A percentile compares a stretch with the other conserved stretches of the same genome.
phyloP scores from a whole-genome alignment of 805 yeast species.

The Blastobotrys mokoenaii region DNA sequence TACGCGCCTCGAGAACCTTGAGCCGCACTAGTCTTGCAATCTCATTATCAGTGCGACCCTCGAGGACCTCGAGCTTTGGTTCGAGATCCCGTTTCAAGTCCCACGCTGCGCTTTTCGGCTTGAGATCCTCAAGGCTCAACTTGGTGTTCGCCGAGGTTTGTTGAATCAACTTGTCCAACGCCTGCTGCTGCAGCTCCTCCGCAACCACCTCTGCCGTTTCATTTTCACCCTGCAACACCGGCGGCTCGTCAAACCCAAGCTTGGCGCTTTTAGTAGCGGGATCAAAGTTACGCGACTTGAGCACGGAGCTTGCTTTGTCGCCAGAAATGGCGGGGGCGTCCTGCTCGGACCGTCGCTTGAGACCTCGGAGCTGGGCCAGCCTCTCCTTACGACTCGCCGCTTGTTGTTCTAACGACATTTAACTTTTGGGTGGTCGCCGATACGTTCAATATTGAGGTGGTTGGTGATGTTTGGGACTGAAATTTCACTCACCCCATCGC shows the following conservation, averaged over 20 bases:
- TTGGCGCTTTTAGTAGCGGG: constrained; percentile 20
- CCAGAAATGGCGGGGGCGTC: not conserved
- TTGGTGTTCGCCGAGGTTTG: constrained; percentile 10
- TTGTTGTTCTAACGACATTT: constrained; percentile 21
- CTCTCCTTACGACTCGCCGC: constrained; percentile 25
- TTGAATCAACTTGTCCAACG: constrained; percentile 19
- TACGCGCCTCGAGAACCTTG: too few species aligned
- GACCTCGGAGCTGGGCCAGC: constrained; percentile 24
- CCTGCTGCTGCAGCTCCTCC: constrained; percentile 23
- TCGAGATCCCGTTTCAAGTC: constrained; percentile 35
- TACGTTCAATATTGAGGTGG: not conserved
- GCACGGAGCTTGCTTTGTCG: not conserved
- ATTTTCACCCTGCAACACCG: constrained; percentile 19
- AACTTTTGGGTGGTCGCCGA: not conserved
- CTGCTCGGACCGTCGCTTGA: constrained; percentile 18
- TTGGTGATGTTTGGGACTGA: too few species aligned
- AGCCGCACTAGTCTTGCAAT: constrained; percentile 32
- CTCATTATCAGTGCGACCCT: constrained; percentile 36
- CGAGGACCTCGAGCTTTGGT: constrained; percentile 32
- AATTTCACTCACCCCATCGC: not conserved
- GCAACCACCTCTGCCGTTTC: constrained; percentile 34
- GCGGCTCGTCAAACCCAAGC: constrained; percentile 23
- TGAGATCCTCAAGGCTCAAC: constrained; percentile 18
- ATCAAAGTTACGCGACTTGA: constrained; percentile 24
- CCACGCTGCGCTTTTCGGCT: constrained; percentile 26